These are phyloP conservation scores for Lasiosphaeria hispida DNA, from an alignment of 495 filamentous ascomycete genomes.

Conservation along the genomic window DNA sequence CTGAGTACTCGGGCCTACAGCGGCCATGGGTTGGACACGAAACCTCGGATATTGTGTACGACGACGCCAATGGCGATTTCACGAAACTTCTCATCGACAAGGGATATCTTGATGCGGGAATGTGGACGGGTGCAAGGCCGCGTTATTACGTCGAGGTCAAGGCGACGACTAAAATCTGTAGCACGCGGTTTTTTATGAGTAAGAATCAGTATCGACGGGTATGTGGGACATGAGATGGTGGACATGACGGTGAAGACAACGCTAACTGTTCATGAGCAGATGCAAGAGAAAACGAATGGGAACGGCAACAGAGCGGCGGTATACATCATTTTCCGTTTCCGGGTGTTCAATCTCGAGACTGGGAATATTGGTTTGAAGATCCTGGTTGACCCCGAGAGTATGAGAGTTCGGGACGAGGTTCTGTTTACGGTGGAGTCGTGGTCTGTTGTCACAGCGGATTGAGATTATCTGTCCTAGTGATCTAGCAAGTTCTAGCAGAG, in stretches of 20 bases:
- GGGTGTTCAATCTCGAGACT: conserved; percentile 38
- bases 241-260: too few relatives aligned
- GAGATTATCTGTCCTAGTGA: too few relatives aligned
- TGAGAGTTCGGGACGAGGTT: conserved; percentile 3
- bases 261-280: conserved; percentile 16
- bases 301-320: conserved; percentile 16
- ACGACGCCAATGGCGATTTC: conserved; percentile 34
- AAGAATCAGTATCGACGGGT: conserved; percentile 40
- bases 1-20: conserved; percentile 38
- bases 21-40: conserved; percentile 37
- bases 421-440: conserved; percentile 10
- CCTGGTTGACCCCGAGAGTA: conserved; percentile 36
- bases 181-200: conserved; percentile 44
- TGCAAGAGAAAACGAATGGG: conserved; percentile 12
- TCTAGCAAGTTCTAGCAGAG: too few relatives aligned
- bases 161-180: conserved; percentile 38
- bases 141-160: conserved; percentile 50
- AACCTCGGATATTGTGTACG: conserved; percentile 43
- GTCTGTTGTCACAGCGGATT: conserved; percentile 11
- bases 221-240: conserved; percentile 7
- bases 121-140: conserved; percentile 28
- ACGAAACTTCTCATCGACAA: conserved; percentile 34
- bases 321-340: conserved; percentile 43
- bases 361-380: conserved; percentile 32
- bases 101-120: conserved; percentile 28